A percentile compares a stretch with the other conserved stretches of the same genome.
phyloP scores from a whole-genome alignment of 768 basidiomycete species.

The Pulveroboletus sp. region DNA sequence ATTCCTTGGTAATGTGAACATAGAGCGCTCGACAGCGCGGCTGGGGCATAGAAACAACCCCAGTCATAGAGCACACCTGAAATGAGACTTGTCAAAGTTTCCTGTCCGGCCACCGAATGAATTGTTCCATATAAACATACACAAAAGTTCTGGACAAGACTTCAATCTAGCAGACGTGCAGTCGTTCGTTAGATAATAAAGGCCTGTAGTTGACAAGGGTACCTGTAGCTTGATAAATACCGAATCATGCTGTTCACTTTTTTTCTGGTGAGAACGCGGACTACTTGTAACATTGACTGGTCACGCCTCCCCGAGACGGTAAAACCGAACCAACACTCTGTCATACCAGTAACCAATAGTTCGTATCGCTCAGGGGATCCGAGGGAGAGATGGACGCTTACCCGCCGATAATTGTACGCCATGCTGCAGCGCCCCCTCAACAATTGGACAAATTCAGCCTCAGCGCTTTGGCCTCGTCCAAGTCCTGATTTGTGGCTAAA shows the following conservation, averaged over 20 bases:
- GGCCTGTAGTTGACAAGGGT: slow-evolving; percentile 24
- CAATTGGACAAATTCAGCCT: slow-evolving; percentile 7
- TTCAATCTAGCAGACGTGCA: slow-evolving; percentile 35
- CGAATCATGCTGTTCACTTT: slow-evolving; percentile 35
- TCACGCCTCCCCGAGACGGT: slow-evolving; percentile 29
- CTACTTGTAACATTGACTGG: neutral
- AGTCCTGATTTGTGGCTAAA: slow-evolving; percentile 1
- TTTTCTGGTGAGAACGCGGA: neutral
- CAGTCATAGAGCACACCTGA: slow-evolving; percentile 45
- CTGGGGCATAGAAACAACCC: slow-evolving; percentile 42
- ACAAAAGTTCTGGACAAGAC: slow-evolving; percentile 6
- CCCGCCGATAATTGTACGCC: slow-evolving; percentile 23
- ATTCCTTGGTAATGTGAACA: slow-evolving; percentile 29
- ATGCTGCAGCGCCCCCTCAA: slow-evolving; percentile 28
- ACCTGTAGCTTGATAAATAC: slow-evolving; percentile 27
- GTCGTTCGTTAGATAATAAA: slow-evolving; percentile 32
- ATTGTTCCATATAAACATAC: neutral
- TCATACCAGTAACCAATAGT: neutral
- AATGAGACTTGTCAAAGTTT: slow-evolving; percentile 36
- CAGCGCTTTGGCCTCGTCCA: neutral
- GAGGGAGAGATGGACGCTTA: slow-evolving; percentile 2
- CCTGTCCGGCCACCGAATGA: slow-evolving; percentile 38
- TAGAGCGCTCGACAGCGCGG: neutral
- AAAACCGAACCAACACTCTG: slow-evolving; percentile 31
- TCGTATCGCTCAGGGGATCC: neutral